Percentiles rank a stretch among this genome's conserved stretches.
Evolutionary conservation across 306 rosid species (phyloP).

Genomic region (Vigna radiata): DNA sequence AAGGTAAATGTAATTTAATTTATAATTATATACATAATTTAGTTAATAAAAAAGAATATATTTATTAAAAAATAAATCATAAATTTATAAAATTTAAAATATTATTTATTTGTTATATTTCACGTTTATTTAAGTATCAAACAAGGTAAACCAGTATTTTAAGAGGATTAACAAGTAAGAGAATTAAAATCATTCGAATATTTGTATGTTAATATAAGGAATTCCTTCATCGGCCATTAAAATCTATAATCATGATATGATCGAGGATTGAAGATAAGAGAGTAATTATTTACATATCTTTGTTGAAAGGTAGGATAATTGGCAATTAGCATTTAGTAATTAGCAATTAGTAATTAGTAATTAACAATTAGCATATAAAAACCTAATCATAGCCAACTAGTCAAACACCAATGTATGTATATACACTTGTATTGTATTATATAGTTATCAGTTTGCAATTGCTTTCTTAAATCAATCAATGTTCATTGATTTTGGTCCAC

Average conservation of each 20-base stretch:
- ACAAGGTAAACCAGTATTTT: neutral
- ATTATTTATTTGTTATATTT: neutral
- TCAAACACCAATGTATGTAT: neutral
- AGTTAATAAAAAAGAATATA: neutral
- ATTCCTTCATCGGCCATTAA: neutral
- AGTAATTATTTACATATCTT: neutral
- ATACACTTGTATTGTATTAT: no score
- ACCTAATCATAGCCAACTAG: neutral
- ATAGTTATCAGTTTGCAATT: no score
- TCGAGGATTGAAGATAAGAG: neutral
- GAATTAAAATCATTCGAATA: neutral
- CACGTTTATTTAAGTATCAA: neutral
- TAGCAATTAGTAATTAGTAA: neutral
- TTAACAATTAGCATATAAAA: neutral
- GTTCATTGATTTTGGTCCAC: no score
- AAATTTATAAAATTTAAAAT: neutral
- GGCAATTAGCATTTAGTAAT: neutral
- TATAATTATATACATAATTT: no score
- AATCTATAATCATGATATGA: neutral
- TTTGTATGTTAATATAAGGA: neutral
- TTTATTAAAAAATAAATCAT: neutral
- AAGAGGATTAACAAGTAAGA: neutral
- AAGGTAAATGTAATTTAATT: no score
- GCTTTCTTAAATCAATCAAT: neutral
- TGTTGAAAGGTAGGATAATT: neutral